These are phyloP conservation scores for Triadica sebifera DNA, from an alignment of 345 rosid species.

Conservation along the genomic window DNA sequence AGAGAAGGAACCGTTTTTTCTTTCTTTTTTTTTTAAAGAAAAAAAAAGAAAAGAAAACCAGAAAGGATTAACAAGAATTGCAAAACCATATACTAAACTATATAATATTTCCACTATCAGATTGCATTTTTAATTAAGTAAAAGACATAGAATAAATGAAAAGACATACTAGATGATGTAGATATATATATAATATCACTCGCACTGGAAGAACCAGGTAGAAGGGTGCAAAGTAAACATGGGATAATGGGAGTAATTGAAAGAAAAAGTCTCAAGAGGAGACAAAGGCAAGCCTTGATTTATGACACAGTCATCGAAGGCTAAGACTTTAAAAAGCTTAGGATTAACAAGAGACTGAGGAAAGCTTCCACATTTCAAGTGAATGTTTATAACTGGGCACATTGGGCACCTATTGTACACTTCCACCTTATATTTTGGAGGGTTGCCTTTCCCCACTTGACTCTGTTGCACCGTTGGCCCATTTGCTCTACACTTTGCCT, in stretches of 20 bases:
- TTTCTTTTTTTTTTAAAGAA: no score
- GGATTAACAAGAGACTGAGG: slow-evolving; percentile 36
- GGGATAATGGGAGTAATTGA: slow-evolving; percentile 28
- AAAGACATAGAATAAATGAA: no score
- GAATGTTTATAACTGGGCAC: slow-evolving; percentile 36
- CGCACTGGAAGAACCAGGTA: slow-evolving; percentile 45
- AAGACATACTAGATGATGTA: no score
- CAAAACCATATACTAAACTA: no score
- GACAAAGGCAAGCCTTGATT: slow-evolving; percentile 36
- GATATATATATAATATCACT: no score
- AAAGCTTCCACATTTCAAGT: slow-evolving; percentile 35
- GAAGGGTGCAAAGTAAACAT: slow-evolving; percentile 25
- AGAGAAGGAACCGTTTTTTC: no score
- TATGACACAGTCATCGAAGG: slow-evolving; percentile 26
- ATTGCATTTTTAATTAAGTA: no score
- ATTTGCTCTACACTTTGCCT: slow-evolving; percentile 19
- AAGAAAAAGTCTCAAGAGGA: slow-evolving; percentile 29
- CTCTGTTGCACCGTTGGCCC: slow-evolving; percentile 29
- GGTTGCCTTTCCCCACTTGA: slow-evolving; percentile 23
- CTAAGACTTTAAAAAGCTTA: slow-evolving; percentile 34
- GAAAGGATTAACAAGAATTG: no score
- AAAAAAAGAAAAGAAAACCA: no score
- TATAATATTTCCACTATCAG: no score
- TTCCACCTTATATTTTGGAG: slow-evolving; percentile 32
- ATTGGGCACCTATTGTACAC: slow-evolving; percentile 33